Evolutionary conservation across 805 yeast species (phyloP), one percentile per base, ranked within the genome.

Genomic region (Candida nemodendra): DNA sequence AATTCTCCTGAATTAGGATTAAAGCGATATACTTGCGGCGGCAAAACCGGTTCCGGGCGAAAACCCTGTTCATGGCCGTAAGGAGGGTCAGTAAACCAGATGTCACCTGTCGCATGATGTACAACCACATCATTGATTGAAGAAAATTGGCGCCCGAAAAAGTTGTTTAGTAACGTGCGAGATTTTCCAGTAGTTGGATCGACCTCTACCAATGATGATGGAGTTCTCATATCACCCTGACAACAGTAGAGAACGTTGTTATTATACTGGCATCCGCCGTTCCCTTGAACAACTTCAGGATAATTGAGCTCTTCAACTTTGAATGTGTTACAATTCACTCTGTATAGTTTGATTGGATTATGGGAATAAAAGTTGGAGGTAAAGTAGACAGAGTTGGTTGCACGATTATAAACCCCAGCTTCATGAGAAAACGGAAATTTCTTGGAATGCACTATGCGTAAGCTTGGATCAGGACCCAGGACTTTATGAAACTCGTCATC

Each of bases 81-180:
- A 5, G 40, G 19, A 4, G 44, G 44, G 26, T 40, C 44, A 3
- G 44, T 40, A 23, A 40, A 40, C 44, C 44, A 40, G 8, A 40
- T 40, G 18, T 40, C 44, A 4, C 44, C 44, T 12, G 44, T 40
- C 18, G 22, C 37, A 12, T 35, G 40, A 24, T 40, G 39, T 9
- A 40, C 40, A 3, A 36, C 40, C 15, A 40, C 44, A 31, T 40
- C 44, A 18, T 40, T 40, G 23, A 40, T 36, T 4, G 44, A 40
- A 7, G 40, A 40, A 19, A 40, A 40, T 18, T 40, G 33, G 7
- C 37, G 18, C 9, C 44, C 44, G 18, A 25, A 36, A 18, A 40
- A 40, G 18, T 40, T 40, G 18, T 40, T 40, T 28, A 40, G 27
- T 13, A 40, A 19, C 2, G 37, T 32, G 22, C 19, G 23, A 13